Evolutionary conservation across 306 rosid genomes (phyloP), one percentile per base, ranked within the genome.

Genomic region (Erythrophleum fordii): DNA sequence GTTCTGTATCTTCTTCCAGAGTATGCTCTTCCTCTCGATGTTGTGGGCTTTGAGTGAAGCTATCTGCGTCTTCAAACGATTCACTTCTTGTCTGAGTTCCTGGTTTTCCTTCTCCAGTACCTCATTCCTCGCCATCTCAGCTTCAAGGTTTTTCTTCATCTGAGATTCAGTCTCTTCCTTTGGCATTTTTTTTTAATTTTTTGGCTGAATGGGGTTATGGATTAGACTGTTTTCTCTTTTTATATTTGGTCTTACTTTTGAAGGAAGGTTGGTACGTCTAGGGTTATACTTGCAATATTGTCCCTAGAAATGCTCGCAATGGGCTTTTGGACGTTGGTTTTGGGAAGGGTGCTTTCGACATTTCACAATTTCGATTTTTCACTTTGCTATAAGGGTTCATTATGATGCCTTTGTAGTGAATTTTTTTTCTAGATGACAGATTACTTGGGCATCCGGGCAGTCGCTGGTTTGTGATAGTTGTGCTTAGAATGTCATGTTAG

Each of bases 1-100:
- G 77, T 80, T 91, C 45, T 95, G 96, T 17, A 91, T 85, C 87
- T 93, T 95, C 89, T 93, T 93, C 99, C 98, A 95, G 2, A 91
- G 94, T 35, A 90, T 80, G 22, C 91, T 65, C 82, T 90, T 95
- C 68, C 97, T 90, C 86, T 96, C 99, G 18, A 86, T 85, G 26
- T 89, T 87, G 59, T 87, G 82, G 14, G 97, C 93, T 85, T 86
- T 96, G 0, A 96, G 90, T 49, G 93, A 85, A 52, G 84, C 72
- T 79, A 93, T 73, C 28, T 93, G 93, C 45, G 94, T 81, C 78
- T 64, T 91, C 3, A 96, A 84, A 51, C 91, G 92, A 45, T 70
- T 75, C 25, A 92, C 86, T 75, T 96, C 98, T 77, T 85, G 93
- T 64, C 67, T 85, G 20, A 96, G 84, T 35, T 96, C 98, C 14